Evolutionary conservation across 192 early-diverging fungal species (phyloP).

Genomic region (Coemansia sp.): DNA sequence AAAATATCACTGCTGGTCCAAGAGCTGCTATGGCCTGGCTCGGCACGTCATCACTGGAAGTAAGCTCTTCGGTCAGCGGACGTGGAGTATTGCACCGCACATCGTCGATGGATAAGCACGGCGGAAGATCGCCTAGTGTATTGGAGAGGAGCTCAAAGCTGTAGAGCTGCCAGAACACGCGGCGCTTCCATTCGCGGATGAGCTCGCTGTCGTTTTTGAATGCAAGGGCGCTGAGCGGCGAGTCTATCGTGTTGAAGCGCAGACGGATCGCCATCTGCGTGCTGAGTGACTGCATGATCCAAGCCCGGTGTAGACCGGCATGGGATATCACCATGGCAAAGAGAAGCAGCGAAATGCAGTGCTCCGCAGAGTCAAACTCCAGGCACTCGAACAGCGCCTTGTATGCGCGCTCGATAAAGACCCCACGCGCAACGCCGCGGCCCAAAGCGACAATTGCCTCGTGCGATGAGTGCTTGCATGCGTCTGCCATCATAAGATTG

Average conservation of each 20-base stretch:
- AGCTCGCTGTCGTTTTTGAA: constrained; percentile 31
- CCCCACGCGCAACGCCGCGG: constrained; percentile 17
- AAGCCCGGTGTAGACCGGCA: constrained; percentile 47
- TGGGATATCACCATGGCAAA: constrained; percentile 44
- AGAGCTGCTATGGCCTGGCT: constrained; percentile 8
- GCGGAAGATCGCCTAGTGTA: constrained; percentile 43
- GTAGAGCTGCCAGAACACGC: constrained; percentile 55
- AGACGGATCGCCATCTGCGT: constrained; percentile 53
- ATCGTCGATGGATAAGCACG: constrained; percentile 23
- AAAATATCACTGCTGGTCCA: constrained; percentile 42
- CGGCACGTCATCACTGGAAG: constrained; percentile 1
- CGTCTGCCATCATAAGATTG: constrained; percentile 48
- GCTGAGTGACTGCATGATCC: constrained; percentile 54
- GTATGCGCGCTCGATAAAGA: constrained; percentile 52
- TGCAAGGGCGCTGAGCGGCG: constrained; percentile 28
- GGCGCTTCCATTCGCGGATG: constrained; percentile 49
- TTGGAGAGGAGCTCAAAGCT: constrained; percentile 36
- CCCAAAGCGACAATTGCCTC: constrained; percentile 14
- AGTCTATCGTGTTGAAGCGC: constrained; percentile 49
- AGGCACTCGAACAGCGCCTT: constrained; percentile 42
- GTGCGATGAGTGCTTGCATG: constrained; percentile 33
- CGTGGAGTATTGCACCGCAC: constrained; percentile 41
- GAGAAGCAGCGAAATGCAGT: constrained; percentile 45
- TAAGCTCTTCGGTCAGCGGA: constrained; percentile 12
- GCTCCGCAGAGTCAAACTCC: constrained; percentile 49